Conservation (phyloP, 768 basidiomycete genomes). For the Leccinum arenicola region DNA sequence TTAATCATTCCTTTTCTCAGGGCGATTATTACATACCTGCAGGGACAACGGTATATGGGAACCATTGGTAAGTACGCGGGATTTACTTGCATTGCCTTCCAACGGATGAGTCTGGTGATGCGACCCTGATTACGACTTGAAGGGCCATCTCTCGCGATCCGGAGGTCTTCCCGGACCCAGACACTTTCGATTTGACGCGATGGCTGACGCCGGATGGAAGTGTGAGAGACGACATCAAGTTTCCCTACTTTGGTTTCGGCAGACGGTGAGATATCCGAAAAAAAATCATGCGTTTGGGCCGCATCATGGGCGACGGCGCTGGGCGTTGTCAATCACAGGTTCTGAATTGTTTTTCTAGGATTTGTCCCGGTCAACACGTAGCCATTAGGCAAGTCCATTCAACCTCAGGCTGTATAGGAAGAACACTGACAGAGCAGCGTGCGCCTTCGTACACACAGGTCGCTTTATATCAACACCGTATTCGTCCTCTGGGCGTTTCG, state of each 20-base stretch:
- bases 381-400: slow-evolving; percentile 32
- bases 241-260: slow-evolving; percentile 53
- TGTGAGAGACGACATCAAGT: slow-evolving; percentile 45
- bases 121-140: not conserved
- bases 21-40: slow-evolving; percentile 18
- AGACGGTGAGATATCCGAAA: slow-evolving; percentile 23
- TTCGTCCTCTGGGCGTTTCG: slow-evolving; percentile 59
- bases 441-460: slow-evolving; percentile 34
- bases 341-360: slow-evolving; percentile 29
- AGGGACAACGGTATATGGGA: slow-evolving; percentile 16
- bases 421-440: not conserved
- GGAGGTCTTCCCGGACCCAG: slow-evolving; percentile 36
- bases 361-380: slow-evolving; percentile 61
- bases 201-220: slow-evolving; percentile 20
- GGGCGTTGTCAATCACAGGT: not conserved
- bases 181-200: slow-evolving; percentile 35
- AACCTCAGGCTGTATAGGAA: not conserved
- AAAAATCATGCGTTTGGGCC: not conserved
- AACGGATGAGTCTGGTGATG: not conserved
- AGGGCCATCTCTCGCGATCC: slow-evolving; percentile 38
- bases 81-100: not conserved
- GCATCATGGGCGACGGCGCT: not conserved
- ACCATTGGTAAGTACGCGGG: slow-evolving; percentile 13
- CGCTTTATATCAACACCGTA: slow-evolving; percentile 58
- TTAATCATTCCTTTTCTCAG: slow-evolving; percentile 1